Evolutionary conservation across 2,329 filamentous ascomycete genomes (phyloP), one percentile per base, ranked within the genome.

Genomic region (Cylindrodendrum hubeiense): DNA sequence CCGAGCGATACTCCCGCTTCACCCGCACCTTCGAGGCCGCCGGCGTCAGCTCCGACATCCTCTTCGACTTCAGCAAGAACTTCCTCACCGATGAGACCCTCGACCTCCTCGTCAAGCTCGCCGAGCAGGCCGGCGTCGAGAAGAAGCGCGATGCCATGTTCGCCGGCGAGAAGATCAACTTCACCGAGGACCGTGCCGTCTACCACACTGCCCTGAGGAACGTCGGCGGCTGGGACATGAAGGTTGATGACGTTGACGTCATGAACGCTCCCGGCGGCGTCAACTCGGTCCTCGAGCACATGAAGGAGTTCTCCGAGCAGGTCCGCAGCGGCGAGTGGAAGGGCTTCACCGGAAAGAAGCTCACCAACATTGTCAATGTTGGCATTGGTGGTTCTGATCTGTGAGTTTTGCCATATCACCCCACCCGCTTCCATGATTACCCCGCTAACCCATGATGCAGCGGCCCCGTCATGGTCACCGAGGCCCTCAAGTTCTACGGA

Each of bases 51-150:
- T 91, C 90, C 73, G 94, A 98, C 71, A 96, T 97, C 76, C 89
- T 99, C 69, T 99, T 98, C 82, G 96, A 99, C 83, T 99, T 97
- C 85, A 96, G 92, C 86, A 99, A 99, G 90, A 99, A 99, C 89
- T 95, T 99, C 82, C 81, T 98, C 76, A 96, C 92, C 67, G 93
- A 97, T 74, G 95, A 98, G 83, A 98, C 95, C 5, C 86, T 98
- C 55, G 87, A 91, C 71, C 87, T 97, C 53, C 89, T 99, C 58
- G 87, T 97, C 75, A 91, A 97, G 85, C 90, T 99, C 28, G 96
- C 96, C 69, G 91, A 95, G 83, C 93, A 98, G 84, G 94, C 95
- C 71, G 91, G 91, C 72, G 82, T 99, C 41, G 95, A 97, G 86
- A 89, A 97, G 86, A 93, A 98, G 79, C 92, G 96, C 70, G 95